These are phyloP conservation scores for Phaeolepiota aurea DNA, from an alignment of 768 basidiomycete genomes.

Conservation along the genomic window DNA sequence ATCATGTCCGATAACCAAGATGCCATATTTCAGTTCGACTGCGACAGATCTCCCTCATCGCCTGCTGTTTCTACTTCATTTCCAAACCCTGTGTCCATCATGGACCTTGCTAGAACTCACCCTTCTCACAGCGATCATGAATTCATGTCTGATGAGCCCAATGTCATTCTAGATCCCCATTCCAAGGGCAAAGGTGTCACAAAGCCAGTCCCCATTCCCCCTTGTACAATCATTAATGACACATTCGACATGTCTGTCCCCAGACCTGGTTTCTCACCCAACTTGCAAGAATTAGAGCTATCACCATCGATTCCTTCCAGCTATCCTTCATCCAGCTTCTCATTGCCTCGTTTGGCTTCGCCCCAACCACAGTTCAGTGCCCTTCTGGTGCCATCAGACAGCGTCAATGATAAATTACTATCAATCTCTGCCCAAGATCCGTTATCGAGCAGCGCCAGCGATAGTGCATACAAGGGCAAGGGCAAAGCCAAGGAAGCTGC, in stretches of 20 bases:
- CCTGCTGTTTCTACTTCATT: constrained; percentile 5
- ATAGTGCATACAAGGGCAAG: constrained; percentile 18
- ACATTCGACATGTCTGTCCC: constrained; percentile 26
- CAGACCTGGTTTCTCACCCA: neutral
- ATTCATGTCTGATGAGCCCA: constrained; percentile 20
- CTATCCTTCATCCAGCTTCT: constrained; percentile 1
- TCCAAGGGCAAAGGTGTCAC: constrained; percentile 51
- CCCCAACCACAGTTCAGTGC: neutral
- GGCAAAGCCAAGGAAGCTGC: constrained; percentile 58
- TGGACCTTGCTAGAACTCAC: constrained; percentile 12
- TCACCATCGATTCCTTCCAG: constrained; percentile 12
- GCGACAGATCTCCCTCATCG: constrained; percentile 12
- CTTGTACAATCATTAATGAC: constrained; percentile 27
- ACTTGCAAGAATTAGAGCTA: neutral
- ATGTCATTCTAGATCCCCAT: neutral
- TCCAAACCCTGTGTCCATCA: constrained; percentile 5
- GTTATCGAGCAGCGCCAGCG: neutral
- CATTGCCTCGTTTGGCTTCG: constrained; percentile 2
- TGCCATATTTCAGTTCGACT: constrained; percentile 41
- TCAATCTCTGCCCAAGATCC: neutral
- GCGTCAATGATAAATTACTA: neutral
- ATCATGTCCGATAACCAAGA: constrained; percentile 43
- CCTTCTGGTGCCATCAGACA: no score
- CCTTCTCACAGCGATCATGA: constrained; percentile 20
- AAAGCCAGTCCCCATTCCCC: constrained; percentile 42